Base-by-base conservation (phyloP, 306 rosid species). In the Vigna unguiculata region DNA sequence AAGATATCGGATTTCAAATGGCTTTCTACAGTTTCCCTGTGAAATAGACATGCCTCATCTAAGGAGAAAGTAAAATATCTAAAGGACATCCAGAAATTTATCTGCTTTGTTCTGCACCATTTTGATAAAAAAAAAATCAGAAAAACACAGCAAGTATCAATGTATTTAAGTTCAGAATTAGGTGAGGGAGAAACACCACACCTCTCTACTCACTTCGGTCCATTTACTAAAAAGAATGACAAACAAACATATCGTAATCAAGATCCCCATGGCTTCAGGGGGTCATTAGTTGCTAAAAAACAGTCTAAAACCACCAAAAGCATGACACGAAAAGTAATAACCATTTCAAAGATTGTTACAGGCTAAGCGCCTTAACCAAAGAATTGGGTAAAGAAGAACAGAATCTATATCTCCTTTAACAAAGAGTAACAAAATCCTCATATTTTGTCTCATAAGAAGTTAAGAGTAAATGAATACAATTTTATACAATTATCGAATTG, bases 231-330 rank as follows among this genome's bases (percentile, higher is more conserved):
- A 11, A 64, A 14, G 24, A 67, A 19, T 17, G 43, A 16, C 2
- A 11, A 38, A 77, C n/a, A 68, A 20, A 57, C 4, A 48, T 75
- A 68, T 4, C 24, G 25, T 7, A 57, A 43, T 45, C 12, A 4
- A 71, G 3, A 79, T 34, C 71, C 7, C 55, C 51, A 47, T 22
- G 53, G 47, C 40, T 78, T 54, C 10, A 25, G 36, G 43, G 49
- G 45, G 36, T 34, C n/a, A 55, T 19, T 15, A 30, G 6, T 14
- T 54, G 69, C 11, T 47, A 13, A 46, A 9, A 36, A 9, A 47
- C 71, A 16, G 17, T 43, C 30, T 34, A 36, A 46, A 69, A 16
- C 55, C 54, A 24, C 5, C 25, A 19, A 57, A 60, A 58, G 17
- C 41, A 78, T 58, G 43, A 19, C 43, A 68, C 1, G 4, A 32